Evolutionary conservation across 192 early-diverging fungal species (phyloP).

Genomic region (Coemansia sp.): DNA sequence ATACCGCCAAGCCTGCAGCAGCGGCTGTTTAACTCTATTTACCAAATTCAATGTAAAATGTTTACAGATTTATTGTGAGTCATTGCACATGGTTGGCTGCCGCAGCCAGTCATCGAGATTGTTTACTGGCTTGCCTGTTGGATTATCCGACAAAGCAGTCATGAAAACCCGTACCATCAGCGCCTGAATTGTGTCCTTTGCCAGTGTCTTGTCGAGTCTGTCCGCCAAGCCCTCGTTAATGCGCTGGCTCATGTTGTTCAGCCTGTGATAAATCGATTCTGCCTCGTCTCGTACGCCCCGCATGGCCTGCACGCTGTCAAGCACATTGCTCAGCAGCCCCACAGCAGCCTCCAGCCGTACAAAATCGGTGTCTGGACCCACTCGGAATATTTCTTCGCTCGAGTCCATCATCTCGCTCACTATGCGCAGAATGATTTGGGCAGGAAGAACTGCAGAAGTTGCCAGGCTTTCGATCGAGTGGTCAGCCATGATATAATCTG

Average conservation of each 20-base stretch:
- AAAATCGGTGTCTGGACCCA: constrained; percentile 20
- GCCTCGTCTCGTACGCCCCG: constrained; percentile 20
- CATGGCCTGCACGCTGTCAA: constrained; percentile 27
- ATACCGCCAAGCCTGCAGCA: constrained; percentile 11
- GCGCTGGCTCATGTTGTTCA: constrained; percentile 22
- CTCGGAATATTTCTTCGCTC: constrained; percentile 14
- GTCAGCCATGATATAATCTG: background rate
- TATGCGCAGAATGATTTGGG: constrained; percentile 36
- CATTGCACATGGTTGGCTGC: background rate
- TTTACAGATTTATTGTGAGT: background rate
- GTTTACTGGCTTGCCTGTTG: background rate
- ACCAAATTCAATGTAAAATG: constrained; percentile 7
- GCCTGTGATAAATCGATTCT: constrained; percentile 15
- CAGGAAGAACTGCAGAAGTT: constrained; percentile 13
- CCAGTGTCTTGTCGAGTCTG: constrained; percentile 42
- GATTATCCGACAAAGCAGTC: constrained; percentile 18
- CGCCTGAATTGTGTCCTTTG: constrained; percentile 48
- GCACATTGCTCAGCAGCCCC: constrained; percentile 35
- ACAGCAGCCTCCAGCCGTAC: constrained; percentile 27
- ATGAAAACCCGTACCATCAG: constrained; percentile 30
- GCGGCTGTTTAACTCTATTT: constrained; percentile 1
- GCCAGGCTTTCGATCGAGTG: constrained; percentile 12
- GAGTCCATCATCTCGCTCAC: constrained; percentile 38
- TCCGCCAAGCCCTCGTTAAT: constrained; percentile 41
- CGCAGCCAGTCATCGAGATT: constrained; percentile 14